Evolutionary conservation across 108 stramenopile species (phyloP).

Genomic region (Discostella pseudostelligera): DNA sequence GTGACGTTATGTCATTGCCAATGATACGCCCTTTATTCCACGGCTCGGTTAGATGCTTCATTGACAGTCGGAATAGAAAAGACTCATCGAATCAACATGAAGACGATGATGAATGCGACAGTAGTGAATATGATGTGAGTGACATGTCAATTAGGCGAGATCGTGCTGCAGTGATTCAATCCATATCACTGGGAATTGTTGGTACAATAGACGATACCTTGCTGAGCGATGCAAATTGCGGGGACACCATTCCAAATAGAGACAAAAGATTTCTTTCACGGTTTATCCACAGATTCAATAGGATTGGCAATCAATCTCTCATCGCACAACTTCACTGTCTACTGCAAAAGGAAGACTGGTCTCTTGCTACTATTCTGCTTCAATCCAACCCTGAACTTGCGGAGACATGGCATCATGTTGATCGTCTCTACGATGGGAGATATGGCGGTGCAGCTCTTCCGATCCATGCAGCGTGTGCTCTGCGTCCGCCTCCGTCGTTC

Average conservation of each 20-base stretch:
- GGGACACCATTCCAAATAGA: background rate
- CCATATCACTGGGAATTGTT: conserved; percentile 31
- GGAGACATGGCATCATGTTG: conserved; percentile 27
- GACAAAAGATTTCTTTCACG: conserved; percentile 4
- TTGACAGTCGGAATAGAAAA: conserved; percentile 5
- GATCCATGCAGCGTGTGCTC: conserved; percentile 33
- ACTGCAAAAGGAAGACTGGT: conserved; percentile 42
- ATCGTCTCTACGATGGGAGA: conserved; percentile 35
- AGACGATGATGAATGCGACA: background rate
- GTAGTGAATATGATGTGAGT: background rate
- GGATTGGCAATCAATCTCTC: background rate
- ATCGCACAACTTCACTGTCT: conserved; percentile 27
- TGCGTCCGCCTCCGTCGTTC: conserved; percentile 34
- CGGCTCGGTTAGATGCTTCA: conserved; percentile 23
- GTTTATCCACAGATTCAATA: background rate
- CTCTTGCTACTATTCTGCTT: conserved; percentile 30
- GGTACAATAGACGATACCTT: conserved; percentile 15
- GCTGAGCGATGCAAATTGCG: conserved; percentile 5
- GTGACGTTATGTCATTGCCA: conserved; percentile 11
- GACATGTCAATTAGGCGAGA: conserved; percentile 13
- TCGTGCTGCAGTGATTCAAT: conserved; percentile 26
- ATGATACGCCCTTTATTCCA: conserved; percentile 35
- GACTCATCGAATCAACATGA: background rate
- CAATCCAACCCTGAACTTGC: conserved; percentile 25
- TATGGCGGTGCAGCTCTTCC: conserved; percentile 35